phyloP scores from a whole-genome alignment of 306 rosid genomes.

The Lotus japonicus region DNA sequence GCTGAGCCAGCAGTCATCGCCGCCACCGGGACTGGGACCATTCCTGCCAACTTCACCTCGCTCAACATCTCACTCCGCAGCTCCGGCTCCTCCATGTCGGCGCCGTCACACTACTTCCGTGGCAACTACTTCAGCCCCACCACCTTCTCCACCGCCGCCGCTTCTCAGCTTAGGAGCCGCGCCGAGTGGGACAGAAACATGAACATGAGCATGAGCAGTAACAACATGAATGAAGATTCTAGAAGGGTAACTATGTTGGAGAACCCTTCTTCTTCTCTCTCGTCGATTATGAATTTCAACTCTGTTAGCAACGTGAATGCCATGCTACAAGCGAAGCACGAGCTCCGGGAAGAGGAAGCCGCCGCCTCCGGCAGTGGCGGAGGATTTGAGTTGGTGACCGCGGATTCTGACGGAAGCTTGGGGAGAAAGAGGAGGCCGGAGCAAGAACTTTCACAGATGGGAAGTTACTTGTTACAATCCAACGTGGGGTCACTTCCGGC shows the following conservation, averaged over 20 bases:
- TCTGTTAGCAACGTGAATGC: conserved; percentile 31
- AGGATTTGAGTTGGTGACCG: conserved; percentile 21
- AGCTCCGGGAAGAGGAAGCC: conserved; percentile 36
- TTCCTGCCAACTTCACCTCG: conserved; percentile 87
- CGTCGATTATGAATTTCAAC: conserved; percentile 58
- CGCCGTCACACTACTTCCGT: conserved; percentile 74
- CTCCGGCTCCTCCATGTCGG: conserved; percentile 81
- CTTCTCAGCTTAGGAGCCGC: conserved; percentile 31
- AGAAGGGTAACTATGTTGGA: conserved; percentile 25
- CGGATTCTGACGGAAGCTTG: conserved; percentile 29
- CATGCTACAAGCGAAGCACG: conserved; percentile 48
- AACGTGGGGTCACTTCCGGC: conserved; percentile 65
- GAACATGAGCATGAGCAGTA: conserved; percentile 20
- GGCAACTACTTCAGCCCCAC: conserved; percentile 49
- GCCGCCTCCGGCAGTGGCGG: not conserved
- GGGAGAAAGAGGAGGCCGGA: conserved; percentile 68
- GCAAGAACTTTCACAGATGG: conserved; percentile 57
- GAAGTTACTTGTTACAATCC: conserved; percentile 64
- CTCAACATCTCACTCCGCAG: conserved; percentile 94
- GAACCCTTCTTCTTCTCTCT: conserved; percentile 28
- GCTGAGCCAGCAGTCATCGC: conserved; percentile 92
- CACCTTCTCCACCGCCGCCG: conserved; percentile 18
- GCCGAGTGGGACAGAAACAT: conserved; percentile 44
- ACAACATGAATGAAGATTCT: conserved; percentile 40
- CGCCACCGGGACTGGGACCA: conserved; percentile 91